These are phyloP conservation scores for Acanthamoeba lenticulata DNA, from an alignment of 208 protist genomes.

Conservation along the genomic window DNA sequence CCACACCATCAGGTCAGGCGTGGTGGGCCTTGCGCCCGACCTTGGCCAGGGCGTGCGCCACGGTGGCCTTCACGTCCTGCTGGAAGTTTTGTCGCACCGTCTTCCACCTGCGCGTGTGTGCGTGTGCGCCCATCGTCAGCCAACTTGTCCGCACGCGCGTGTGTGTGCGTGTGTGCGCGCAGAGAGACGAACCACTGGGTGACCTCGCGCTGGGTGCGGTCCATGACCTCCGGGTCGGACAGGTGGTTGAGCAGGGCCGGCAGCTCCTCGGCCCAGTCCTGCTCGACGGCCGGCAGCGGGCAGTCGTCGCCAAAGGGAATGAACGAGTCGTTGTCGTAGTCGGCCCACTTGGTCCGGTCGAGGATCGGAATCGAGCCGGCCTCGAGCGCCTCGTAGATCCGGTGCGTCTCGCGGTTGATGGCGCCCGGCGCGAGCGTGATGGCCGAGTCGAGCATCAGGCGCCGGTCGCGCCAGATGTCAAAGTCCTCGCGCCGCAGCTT, in stretches of 20 bases:
- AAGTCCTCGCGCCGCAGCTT: conserved; percentile 35
- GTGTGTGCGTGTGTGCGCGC: no score
- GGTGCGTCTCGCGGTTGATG: conserved; percentile 22
- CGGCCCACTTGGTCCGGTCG: conserved; percentile 37
- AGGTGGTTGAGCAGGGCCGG: conserved; percentile 36
- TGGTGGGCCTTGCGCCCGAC: background rate
- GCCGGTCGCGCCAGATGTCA: conserved; percentile 38
- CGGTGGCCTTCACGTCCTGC: background rate
- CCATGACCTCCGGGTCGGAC: conserved; percentile 24
- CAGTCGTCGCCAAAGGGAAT: conserved; percentile 45
- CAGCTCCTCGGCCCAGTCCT: conserved; percentile 25
- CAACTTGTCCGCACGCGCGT: background rate
- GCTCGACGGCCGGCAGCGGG: conserved; percentile 18
- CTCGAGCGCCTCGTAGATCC: conserved; percentile 41
- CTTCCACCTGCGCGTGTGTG: no score
- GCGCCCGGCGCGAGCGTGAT: conserved; percentile 20
- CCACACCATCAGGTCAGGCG: background rate
- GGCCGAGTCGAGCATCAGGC: conserved; percentile 24
- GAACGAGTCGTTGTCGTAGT: conserved; percentile 19
- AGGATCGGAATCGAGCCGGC: conserved; percentile 45
- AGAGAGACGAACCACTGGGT: background rate
- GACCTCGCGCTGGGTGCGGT: background rate
- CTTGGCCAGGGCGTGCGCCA: background rate
- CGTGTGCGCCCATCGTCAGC: no score
- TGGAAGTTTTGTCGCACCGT: background rate